Evolutionary conservation across 306 rosid genomes (phyloP), one percentile per base, ranked within the genome.

Genomic region (Morella rubra): DNA sequence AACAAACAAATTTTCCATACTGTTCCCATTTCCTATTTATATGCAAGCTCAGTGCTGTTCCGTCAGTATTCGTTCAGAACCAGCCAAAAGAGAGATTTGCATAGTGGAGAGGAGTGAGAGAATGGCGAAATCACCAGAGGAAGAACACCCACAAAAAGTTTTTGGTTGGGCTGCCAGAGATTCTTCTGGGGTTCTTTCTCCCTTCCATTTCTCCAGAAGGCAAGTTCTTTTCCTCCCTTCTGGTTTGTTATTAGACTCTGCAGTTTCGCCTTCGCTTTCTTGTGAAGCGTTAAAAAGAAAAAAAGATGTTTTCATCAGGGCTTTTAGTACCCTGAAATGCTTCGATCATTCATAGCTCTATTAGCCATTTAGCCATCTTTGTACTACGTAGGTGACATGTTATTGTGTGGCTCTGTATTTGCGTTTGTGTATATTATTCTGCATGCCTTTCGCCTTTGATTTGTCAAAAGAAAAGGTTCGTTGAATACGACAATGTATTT

Each of bases 201-300:
- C 91, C 3, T 87, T 87, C n/a, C 79, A 53, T 53, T 87, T 87
- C 80, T 82, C 87, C 5, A 69, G 89, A 85, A 87, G 90, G 90
- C 80, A 46, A 6, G 8, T n/a, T 22, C 2, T 1, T 32, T 19
- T 50, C 18, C 9, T 2, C 0, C 6, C 10, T 50, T 44, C 19
- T 68, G 27, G 13, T 13, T 20, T 2, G 7, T 24, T 11, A 1
- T 53, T 16, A 32, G 19, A 0, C 51, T 53, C 10, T 15, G 22
- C 6, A 27, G 20, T 49, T 40, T 41, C 49, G 0, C 12, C 18
- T 41, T n/a, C 70, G 10, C 42, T 66, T 18, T 18, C 71, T 44
- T n/a, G 37, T 40, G 22, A 75, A 47, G 79, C 19, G 72, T 54
- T 41, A 62, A 27, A 49, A 40, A 50, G 4, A 50, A 61, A 64